These are phyloP conservation scores for Vigna trinervia DNA, from an alignment of 306 rosid genomes.

Conservation along the genomic window DNA sequence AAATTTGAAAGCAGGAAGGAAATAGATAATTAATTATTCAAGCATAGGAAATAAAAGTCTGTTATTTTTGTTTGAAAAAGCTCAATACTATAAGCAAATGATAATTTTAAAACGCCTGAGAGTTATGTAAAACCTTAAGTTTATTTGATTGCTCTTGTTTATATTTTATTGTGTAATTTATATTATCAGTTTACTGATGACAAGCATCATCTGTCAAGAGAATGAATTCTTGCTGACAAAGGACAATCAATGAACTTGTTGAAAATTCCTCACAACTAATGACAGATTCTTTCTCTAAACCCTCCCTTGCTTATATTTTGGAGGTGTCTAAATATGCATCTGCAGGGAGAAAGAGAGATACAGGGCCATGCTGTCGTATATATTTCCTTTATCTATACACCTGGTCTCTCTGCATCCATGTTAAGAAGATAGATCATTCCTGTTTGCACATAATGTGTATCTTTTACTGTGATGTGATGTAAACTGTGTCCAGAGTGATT, in stretches of 20 bases:
- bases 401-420: neutral
- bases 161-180: constrained; percentile 3
- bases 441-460: constrained; percentile 34
- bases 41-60: neutral
- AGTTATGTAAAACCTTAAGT: constrained; percentile 19
- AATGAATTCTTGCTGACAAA: constrained; percentile 21
- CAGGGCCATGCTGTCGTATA: neutral
- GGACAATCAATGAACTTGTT: constrained; percentile 3
- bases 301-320: neutral
- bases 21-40: neutral
- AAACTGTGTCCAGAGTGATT: constrained; percentile 54
- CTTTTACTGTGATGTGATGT: constrained; percentile 25
- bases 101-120: neutral
- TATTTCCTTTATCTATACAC: constrained; percentile 18
- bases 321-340: constrained; percentile 1
- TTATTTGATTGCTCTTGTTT: constrained; percentile 24
- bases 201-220: constrained; percentile 1
- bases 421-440: constrained; percentile 16
- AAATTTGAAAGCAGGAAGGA: neutral
- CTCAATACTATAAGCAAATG: neutral
- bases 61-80: constrained; percentile 7
- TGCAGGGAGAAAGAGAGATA: neutral
- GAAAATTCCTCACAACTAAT: constrained; percentile 19
- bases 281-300: constrained; percentile 23
- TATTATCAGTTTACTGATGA: constrained; percentile 1